Percentiles rank a stretch among this genome's conserved stretches.
Evolutionary conservation across 306 rosid species (phyloP).

Genomic region (Rosa persica): DNA sequence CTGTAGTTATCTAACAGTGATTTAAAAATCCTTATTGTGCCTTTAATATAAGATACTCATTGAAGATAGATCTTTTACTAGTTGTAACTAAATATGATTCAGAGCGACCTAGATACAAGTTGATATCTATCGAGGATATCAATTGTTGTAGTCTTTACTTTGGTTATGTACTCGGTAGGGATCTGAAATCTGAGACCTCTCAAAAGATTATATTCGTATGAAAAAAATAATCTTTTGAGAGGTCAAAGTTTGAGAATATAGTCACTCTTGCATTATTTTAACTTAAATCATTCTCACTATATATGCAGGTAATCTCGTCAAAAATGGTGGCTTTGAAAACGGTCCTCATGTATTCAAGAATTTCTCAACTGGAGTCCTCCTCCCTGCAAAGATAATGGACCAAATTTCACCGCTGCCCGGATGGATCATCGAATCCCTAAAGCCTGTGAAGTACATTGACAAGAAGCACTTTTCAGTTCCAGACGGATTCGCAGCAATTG

Average conservation of each 20-base stretch:
- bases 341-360: constrained; percentile 55
- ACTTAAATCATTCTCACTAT: background rate
- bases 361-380: constrained; percentile 51
- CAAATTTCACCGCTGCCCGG: constrained; percentile 50
- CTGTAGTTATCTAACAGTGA: too few relatives aligned
- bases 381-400: constrained; percentile 42
- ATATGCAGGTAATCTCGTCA: constrained; percentile 43
- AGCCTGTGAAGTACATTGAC: constrained; percentile 52
- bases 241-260: background rate
- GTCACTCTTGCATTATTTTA: background rate
- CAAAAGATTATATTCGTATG: too few relatives aligned
- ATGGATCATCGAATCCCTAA: constrained; percentile 55
- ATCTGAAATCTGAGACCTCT: too few relatives aligned
- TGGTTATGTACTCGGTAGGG: too few relatives aligned
- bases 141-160: too few relatives aligned
- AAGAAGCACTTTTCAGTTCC: constrained; percentile 51
- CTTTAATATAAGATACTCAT: too few relatives aligned
- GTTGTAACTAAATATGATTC: too few relatives aligned
- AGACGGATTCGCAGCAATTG: constrained; percentile 40
- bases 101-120: too few relatives aligned
- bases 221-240: too few relatives aligned
- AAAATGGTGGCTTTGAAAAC: constrained; percentile 45
- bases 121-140: too few relatives aligned
- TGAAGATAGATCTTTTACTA: too few relatives aligned
- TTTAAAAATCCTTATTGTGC: too few relatives aligned